Conservation (phyloP, 257 asterid species). For the Solanum clarkiae region DNA sequence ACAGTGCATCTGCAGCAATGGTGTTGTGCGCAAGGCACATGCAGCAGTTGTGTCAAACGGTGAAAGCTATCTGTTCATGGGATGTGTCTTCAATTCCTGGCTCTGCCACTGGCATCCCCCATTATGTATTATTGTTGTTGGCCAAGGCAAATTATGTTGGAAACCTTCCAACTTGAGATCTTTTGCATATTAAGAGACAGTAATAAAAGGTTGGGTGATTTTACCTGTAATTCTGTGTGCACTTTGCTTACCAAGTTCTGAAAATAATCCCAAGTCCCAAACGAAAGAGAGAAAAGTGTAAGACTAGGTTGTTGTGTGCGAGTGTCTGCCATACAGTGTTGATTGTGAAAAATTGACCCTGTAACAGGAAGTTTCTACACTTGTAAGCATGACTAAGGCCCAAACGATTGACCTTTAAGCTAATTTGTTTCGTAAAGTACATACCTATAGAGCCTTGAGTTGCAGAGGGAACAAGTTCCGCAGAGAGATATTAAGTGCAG, state of each 20-base stretch:
- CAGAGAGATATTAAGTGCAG: not conserved
- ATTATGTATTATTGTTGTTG: not conserved
- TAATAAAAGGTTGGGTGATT: not conserved
- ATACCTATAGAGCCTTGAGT: not conserved
- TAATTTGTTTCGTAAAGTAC: not conserved
- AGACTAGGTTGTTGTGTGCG: conserved; percentile 34
- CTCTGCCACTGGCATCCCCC: not conserved
- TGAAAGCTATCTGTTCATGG: conserved; percentile 2
- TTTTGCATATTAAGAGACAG: not conserved
- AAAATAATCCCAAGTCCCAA: not conserved
- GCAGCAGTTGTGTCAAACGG: conserved; percentile 4
- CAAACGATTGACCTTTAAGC: not conserved
- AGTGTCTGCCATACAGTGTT: not conserved
- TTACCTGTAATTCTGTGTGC: not conserved
- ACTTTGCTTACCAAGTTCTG: not conserved
- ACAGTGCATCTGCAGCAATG: not conserved
- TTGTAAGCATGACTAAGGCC: not conserved
- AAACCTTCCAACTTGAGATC: not conserved
- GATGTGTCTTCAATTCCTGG: not conserved
- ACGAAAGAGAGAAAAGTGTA: conserved; percentile 9
- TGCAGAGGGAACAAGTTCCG: not conserved
- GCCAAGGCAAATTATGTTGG: not conserved
- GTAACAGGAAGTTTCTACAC: not conserved
- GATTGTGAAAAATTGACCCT: not conserved
- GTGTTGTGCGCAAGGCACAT: not conserved